Conservation (phyloP, 2,329 filamentous ascomycete species). For the Penicillium janthinellum region DNA sequence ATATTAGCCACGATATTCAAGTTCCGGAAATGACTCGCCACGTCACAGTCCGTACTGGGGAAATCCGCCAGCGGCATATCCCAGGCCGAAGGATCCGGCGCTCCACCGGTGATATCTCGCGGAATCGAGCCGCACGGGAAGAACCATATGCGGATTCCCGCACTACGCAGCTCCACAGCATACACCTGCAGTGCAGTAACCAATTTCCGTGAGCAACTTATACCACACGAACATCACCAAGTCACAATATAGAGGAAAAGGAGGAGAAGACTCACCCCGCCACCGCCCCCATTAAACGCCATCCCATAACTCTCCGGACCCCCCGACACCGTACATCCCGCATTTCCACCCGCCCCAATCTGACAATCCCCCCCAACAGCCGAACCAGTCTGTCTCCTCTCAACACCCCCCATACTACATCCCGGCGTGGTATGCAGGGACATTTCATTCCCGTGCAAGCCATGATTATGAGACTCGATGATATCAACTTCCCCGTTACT, state of each 20-base stretch:
- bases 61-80: conserved; percentile 66
- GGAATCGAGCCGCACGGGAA: conserved; percentile 55
- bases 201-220: no score
- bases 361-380: conserved; percentile 52
- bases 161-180: conserved; percentile 62
- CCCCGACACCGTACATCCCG: conserved; percentile 60
- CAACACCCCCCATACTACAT: conserved; percentile 53
- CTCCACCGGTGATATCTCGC: conserved; percentile 51
- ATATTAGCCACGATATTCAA: conserved; percentile 69
- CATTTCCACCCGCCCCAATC: conserved; percentile 54
- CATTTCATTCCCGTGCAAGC: conserved; percentile 58
- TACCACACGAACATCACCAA: no score
- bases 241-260: no score
- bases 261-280: conserved; percentile 46
- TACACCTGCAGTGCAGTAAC: conserved; percentile 45
- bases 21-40: conserved; percentile 62
- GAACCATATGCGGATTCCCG: conserved; percentile 67
- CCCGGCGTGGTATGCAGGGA: conserved; percentile 62
- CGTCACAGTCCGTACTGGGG: conserved; percentile 63
- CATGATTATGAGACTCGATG: conserved; percentile 61
- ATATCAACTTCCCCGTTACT: conserved; percentile 66
- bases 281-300: conserved; percentile 56
- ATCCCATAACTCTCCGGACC: conserved; percentile 51
- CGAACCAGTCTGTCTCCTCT: conserved; percentile 56
- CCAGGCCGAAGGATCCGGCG: conserved; percentile 64